These are phyloP conservation scores for Jatropha multifida DNA, from an alignment of 441 rosid genomes.

Conservation along the genomic window DNA sequence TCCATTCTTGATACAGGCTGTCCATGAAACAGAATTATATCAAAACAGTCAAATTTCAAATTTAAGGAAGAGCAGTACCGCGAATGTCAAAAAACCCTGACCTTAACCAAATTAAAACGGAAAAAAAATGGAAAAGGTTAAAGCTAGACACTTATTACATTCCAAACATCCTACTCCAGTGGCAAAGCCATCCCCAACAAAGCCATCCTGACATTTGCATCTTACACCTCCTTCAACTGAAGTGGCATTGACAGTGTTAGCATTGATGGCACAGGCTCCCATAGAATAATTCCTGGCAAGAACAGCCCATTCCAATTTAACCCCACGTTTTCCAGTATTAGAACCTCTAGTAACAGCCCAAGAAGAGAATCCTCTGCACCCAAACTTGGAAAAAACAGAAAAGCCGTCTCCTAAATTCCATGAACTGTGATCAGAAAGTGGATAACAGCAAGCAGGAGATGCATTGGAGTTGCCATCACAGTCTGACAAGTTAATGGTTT, in stretches of 20 bases:
- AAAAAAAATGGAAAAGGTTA: not conserved
- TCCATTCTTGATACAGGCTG: slow-evolving; percentile 70
- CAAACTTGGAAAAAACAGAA: slow-evolving; percentile 61
- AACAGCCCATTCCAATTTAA: slow-evolving; percentile 83
- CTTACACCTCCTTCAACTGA: slow-evolving; percentile 55
- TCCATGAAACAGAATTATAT: not conserved
- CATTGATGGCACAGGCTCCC: slow-evolving; percentile 46
- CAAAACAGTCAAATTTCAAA: too few species aligned
- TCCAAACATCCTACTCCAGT: slow-evolving; percentile 66
- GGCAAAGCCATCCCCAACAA: slow-evolving; percentile 67
- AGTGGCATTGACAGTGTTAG: slow-evolving; percentile 61
- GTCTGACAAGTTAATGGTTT: slow-evolving; percentile 55
- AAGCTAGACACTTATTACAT: slow-evolving; percentile 28
- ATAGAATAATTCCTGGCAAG: slow-evolving; percentile 46
- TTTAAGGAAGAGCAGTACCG: too few species aligned
- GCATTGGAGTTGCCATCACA: slow-evolving; percentile 57
- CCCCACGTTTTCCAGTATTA: slow-evolving; percentile 61
- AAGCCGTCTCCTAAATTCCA: slow-evolving; percentile 67
- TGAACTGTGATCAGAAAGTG: slow-evolving; percentile 66
- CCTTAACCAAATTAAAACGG: not conserved
- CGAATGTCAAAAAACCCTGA: not conserved
- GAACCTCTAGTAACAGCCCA: slow-evolving; percentile 71
- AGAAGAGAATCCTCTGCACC: slow-evolving; percentile 82
- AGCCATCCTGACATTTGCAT: slow-evolving; percentile 67
- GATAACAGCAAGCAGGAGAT: slow-evolving; percentile 76